A percentile compares a stretch with the other conserved stretches of the same genome.
Conservation (phyloP, 1,284 basidiomycete species). For the Trametes polyzona region DNA sequence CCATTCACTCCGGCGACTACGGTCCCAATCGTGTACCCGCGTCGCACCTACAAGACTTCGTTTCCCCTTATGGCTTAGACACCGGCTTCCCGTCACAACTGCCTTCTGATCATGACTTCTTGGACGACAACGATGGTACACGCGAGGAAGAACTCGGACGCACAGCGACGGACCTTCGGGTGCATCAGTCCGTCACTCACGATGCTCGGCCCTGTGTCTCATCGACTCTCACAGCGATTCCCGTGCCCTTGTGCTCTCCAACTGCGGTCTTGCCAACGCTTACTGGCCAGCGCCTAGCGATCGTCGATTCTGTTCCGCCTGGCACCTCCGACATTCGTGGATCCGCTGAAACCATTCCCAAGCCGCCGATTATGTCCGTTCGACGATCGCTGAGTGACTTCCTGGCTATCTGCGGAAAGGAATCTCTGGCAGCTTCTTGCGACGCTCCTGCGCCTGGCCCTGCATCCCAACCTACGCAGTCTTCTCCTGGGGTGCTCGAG, state of each 20-base stretch:
- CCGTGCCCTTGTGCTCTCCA: neutral
- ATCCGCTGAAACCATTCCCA: neutral
- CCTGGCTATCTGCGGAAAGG: conserved; percentile 26
- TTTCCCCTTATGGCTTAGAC: neutral
- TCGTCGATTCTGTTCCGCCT: neutral
- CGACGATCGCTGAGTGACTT: conserved; percentile 26
- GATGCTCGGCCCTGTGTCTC: conserved; percentile 1
- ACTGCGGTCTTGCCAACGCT: neutral
- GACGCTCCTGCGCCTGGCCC: neutral
- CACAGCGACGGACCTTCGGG: neutral
- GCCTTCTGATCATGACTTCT: neutral
- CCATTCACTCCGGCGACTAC: conserved; percentile 24
- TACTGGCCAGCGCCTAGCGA: neutral
- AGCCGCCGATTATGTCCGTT: conserved; percentile 4
- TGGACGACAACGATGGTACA: neutral
- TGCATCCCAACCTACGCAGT: neutral
- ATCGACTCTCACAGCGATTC: neutral
- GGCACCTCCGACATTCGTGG: neutral
- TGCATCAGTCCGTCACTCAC: neutral
- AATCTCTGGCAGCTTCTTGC: neutral
- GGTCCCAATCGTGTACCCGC: neutral
- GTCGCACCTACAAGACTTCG: neutral
- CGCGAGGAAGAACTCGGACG: neutral
- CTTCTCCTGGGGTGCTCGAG: neutral
- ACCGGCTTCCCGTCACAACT: neutral